A percentile compares a stretch with the other conserved stretches of the same genome.
phyloP scores from a whole-genome alignment of 208 protist genomes.

The Leishmania tarentolae region DNA sequence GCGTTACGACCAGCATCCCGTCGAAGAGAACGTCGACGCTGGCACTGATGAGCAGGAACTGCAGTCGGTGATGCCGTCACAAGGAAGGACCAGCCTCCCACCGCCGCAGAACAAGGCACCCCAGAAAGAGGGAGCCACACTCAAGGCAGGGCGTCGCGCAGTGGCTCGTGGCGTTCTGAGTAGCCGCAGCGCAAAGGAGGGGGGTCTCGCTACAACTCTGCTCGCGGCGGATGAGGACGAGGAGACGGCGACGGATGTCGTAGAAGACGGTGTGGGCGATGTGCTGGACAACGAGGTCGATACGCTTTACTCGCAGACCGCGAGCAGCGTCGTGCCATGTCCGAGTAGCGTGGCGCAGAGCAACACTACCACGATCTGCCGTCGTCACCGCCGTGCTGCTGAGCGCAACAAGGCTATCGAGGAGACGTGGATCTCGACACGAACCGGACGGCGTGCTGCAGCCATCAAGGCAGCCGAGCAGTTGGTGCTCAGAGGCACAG shows the following conservation, averaged over 20 bases:
- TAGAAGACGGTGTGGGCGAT: neutral
- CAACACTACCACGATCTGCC: neutral
- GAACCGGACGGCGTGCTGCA: slow-evolving; percentile 41
- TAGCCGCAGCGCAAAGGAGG: neutral
- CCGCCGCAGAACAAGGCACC: neutral
- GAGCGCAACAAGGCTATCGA: slow-evolving; percentile 44
- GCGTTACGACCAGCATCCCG: neutral
- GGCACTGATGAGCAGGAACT: neutral
- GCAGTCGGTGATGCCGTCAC: neutral
- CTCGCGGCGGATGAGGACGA: neutral
- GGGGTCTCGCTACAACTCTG: neutral
- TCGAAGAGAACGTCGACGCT: neutral
- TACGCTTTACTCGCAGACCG: neutral
- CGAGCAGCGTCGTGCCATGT: slow-evolving; percentile 14
- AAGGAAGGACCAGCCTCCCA: neutral
- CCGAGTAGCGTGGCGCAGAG: slow-evolving; percentile 22
- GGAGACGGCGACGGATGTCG: slow-evolving; percentile 8
- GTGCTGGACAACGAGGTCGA: neutral
- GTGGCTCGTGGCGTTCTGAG: neutral
- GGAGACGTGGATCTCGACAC: slow-evolving; percentile 62
- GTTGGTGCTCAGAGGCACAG: neutral
- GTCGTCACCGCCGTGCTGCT: slow-evolving; percentile 21
- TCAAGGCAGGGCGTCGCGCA: no score
- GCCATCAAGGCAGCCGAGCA: slow-evolving; percentile 23
- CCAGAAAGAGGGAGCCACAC: neutral